Evolutionary conservation across 1,284 basidiomycete genomes (phyloP).

Genomic region (Papiliotrema nemorosa): DNA sequence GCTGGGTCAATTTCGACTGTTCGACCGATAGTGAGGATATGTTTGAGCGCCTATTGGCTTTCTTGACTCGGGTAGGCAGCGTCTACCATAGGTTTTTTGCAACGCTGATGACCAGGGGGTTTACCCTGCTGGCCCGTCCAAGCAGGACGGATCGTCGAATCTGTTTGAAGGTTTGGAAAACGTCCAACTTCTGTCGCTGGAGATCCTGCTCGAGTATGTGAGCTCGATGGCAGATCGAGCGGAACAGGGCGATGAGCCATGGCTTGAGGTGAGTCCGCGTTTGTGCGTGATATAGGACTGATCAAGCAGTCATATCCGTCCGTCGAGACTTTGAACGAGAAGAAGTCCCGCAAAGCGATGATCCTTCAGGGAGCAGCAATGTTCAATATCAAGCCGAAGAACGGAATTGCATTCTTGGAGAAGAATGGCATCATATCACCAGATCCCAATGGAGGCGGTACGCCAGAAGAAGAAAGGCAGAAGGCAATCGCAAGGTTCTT

Average conservation of each 20-base stretch:
- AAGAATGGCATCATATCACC: slow-evolving; percentile 72
- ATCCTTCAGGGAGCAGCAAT: slow-evolving; percentile 77
- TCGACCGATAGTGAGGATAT: slow-evolving; percentile 95
- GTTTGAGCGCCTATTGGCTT: slow-evolving; percentile 86
- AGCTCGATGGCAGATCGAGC: slow-evolving; percentile 81
- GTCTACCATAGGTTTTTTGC: background rate
- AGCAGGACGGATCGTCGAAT: slow-evolving; percentile 45
- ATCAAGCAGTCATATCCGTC: slow-evolving; percentile 55
- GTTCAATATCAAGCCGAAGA: slow-evolving; percentile 96
- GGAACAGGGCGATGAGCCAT: slow-evolving; percentile 61
- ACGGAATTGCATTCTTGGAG: slow-evolving; percentile 83
- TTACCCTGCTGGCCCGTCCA: slow-evolving; percentile 56
- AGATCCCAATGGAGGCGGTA: slow-evolving; percentile 28
- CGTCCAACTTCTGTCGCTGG: slow-evolving; percentile 83
- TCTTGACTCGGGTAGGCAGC: slow-evolving; percentile 67
- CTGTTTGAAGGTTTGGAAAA: slow-evolving; percentile 62
- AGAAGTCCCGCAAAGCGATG: slow-evolving; percentile 81
- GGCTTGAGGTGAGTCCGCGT: slow-evolving; percentile 52
- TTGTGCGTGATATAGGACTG: background rate
- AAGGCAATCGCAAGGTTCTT: slow-evolving; percentile 68
- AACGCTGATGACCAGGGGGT: slow-evolving; percentile 58
- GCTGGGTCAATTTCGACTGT: slow-evolving; percentile 96
- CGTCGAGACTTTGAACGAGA: slow-evolving; percentile 61
- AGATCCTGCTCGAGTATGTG: slow-evolving; percentile 81
- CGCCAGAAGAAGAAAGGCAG: slow-evolving; percentile 41